Base-by-base conservation (phyloP, 495 filamentous ascomycete genomes). In the Annulohypoxylon bovei region DNA sequence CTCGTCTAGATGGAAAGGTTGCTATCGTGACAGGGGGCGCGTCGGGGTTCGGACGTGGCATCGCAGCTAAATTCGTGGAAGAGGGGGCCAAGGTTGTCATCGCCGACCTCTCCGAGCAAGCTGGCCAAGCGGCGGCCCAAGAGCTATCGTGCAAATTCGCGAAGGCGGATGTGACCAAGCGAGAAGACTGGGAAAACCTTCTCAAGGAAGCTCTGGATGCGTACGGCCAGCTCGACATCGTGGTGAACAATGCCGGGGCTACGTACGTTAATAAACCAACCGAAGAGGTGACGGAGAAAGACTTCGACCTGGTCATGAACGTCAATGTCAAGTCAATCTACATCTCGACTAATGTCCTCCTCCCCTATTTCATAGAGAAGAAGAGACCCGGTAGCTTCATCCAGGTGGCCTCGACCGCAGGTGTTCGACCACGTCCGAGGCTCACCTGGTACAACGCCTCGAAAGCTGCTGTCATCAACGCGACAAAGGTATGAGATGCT, bases 211-310 rank as follows among this genome's bases (percentile, higher is more conserved):
- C 87, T 0, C 67, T 88, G 8, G 76, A 73, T 9, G 78, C 78
- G 28, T 88, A 81, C 49, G 87, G 87, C 6, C 70, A 81, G 23
- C 62, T 91, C 27, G 87, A 90, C 68, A 81, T 89, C 4, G 67
- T 89, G 47, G 84, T 91, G 32, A 91, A 93, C 76, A 92, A 93
- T 78, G 91, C 91, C 4, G 91, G 91, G 1, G 88, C 88, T 32
- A 85, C 84, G 5, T 92, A 93, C 78, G 79, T 76, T 54, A 92
- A 92, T 73, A 92, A 91, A 82, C 83, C 75, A 12, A 80, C 78
- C 28, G 76, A 84, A 5, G 85, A 90, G 33, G 89, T 92, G 12
- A 90, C 87, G 0, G 88, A 90, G 32, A 84, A 83, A 7, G 89
- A 92, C 61, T 92, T 88, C 78, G 86, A 91, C 65, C 84, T 82